Evolutionary conservation across 345 rosid species (phyloP), one percentile per base, ranked within the genome.

Genomic region (Rhodomyrtus tomentosa): DNA sequence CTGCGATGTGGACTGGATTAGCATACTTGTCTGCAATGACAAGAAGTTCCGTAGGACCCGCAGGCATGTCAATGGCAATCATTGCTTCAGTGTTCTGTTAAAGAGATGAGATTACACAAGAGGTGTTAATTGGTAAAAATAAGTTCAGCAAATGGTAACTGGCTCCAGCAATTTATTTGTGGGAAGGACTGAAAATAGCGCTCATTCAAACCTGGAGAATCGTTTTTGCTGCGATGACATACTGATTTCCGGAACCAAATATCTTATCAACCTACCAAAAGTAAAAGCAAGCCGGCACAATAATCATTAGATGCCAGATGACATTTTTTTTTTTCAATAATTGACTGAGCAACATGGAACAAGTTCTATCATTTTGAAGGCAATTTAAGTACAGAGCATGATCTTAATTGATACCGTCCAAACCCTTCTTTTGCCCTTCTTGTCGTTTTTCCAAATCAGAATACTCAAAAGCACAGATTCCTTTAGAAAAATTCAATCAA

Each of bases 21-120:
- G 99, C 95, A 91, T 89, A 84, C 85, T 88, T 90, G 84, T 96
- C 98, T 52, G 98, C 99, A 89, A 95, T 93, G 62, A 96, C 98
- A 83, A 95, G 82, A 81, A 96, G 98, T 89, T 96, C 98, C 42
- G 98, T 95, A 92, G 98, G 99, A 55, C 98, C 99, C 83, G 98
- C 98, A 76, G 99, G 99, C 99, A 96, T 95, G 92, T 96, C 99
- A 89, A 96, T 96, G 4, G 98, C 93, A 86, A 96, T 87, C 99
- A 96, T 94, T 87, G 99, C 99, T 90, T 95, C 99, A 72, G 98
- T 96, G 88, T 96, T 96, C 99, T 96, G 94, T 82, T 55, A 45
- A 81, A 53, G 73, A 59, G 52, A 86, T 7, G 83, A 76, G 49
- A 72, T 48, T 14, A 83, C 7, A 84, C 48, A 50, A 40, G 81